Base-by-base conservation (phyloP, 495 filamentous ascomycete genomes). In the Neurospora intermedia region DNA sequence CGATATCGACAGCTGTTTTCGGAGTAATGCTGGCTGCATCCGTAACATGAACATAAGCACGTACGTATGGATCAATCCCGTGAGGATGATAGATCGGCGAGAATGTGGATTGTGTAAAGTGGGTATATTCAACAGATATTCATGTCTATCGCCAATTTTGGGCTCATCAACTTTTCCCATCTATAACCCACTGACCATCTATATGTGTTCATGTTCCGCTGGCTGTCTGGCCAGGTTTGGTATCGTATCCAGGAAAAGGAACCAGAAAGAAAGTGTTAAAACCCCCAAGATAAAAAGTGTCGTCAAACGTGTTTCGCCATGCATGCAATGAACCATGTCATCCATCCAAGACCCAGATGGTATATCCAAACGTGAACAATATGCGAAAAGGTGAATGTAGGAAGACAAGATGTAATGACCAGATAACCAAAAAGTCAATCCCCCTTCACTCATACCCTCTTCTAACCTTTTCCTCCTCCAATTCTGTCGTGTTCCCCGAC, bases 401-500 rank as follows among this genome's bases (percentile, higher is more conserved):
- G 54, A 35, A 62, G 27, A 35, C 54, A 62, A 62, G 27, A 31
- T 31, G 27, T 31, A 13, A 16, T 3, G 20, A 38, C 35, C 35
- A 15, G 20, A 20, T 8, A 2, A 62, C 6, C 54, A 18, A 62
- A 6, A 16, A 62, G 27, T 35, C 27, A 62, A 7, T 1, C 15
- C 8, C 6, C 10, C n/a, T 72, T 13, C 46, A 71, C 31, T 27
- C 15, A 39, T 40, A 62, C 42, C 27, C 70, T 48, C 43, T 59
- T 71, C 70, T 76, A 80, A 8, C 48, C 7, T 39, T 66, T 46
- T 74, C 71, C 43, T 69, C 72, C 43, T 71, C 59, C 70, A 71
- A 71, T 13, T 72, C 69, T 70, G 54, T 62, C 13, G 54, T 35
- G 15, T 31, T 31, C 15, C 54, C 54, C 27, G 27, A 62, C 20